phyloP scores from a whole-genome alignment of 768 basidiomycete species.

The Termitomyces heimii region DNA sequence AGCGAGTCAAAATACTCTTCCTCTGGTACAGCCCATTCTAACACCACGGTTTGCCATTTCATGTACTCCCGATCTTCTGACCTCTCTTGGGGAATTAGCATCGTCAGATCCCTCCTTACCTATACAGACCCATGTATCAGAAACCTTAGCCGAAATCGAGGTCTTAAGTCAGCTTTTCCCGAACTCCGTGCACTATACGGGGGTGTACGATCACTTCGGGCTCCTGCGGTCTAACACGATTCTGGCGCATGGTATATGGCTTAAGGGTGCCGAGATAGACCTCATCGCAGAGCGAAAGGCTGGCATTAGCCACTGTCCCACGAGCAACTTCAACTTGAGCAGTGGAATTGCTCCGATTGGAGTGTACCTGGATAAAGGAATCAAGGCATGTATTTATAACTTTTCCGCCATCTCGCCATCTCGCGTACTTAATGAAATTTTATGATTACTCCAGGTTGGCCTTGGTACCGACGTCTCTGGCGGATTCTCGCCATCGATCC shows the following conservation, averaged over 20 bases:
- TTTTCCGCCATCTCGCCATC: not conserved
- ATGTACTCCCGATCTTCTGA: conserved; percentile 69
- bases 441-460: conserved; percentile 61
- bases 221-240: conserved; percentile 78
- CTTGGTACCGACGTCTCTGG: conserved; percentile 94
- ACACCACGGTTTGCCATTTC: conserved; percentile 97
- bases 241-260: conserved; percentile 82
- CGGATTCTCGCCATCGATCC: conserved; percentile 77
- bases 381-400: conserved; percentile 55
- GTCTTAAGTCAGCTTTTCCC: conserved; percentile 67
- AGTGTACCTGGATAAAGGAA: conserved; percentile 70
- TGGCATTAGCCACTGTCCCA: conserved; percentile 90
- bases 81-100: conserved; percentile 56
- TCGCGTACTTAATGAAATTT: not conserved
- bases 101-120: conserved; percentile 51
- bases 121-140: conserved; percentile 92
- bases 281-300: conserved; percentile 60
- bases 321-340: conserved; percentile 86
- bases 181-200: conserved; percentile 58
- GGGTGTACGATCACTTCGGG: conserved; percentile 74
- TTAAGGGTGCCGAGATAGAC: conserved; percentile 66
- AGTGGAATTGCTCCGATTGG: conserved; percentile 84
- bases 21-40: conserved; percentile 82
- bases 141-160: conserved; percentile 70
- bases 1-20: conserved; percentile 21